Base-by-base conservation (phyloP, 2,329 filamentous ascomycete genomes). In the Geosmithia putterillii region DNA sequence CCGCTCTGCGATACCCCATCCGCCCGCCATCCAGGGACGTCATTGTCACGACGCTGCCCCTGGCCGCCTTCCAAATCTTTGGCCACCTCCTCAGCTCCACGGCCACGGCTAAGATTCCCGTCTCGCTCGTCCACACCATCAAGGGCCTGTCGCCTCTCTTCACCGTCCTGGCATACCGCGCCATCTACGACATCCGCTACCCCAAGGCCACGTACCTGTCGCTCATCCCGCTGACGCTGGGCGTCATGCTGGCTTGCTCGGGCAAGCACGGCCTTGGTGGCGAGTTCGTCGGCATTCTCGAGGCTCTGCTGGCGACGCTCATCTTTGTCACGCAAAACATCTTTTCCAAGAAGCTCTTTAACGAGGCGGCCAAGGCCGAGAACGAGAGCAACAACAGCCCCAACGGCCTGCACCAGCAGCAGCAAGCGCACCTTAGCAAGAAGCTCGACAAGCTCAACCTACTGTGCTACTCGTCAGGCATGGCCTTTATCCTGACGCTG, bases 291-390 rank as follows among this genome's bases (percentile, higher is more conserved):
- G 92, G 92, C n/a, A 83, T 98, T 17, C 55, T 90, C 10, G 90
- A 89, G 55, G 89, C 92, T 3, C 81, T 98, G 34, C 69, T 86
- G 28, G 89, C 87, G n/a, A 87, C 92, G 7, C 69, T 96, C 44
- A 83, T 96, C 50, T 98, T 98, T 57, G 92, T 98, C 32, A 92
- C 88, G 0, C 92, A 98, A 58, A 98, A 98, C 58, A 98, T 98
- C 45, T 94, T 95, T 51, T 96, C 90, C 18, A 98, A 98, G 64
- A 86, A 87, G 51, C 79, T 98, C 9, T 98, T 98, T 70, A 98
- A 95, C 60, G 89, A 95, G 57, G 87, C 86, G 7, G 83, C 87
- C 7, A 81, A 81, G 46, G 85, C 86, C 2, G 90, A 95, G 62
- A 78, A 81, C 7, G 86, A 95, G 43, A 76, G 76, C 1, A 61